phyloP scores from a whole-genome alignment of 257 asterid species.

The Solanum tarapatanum region DNA sequence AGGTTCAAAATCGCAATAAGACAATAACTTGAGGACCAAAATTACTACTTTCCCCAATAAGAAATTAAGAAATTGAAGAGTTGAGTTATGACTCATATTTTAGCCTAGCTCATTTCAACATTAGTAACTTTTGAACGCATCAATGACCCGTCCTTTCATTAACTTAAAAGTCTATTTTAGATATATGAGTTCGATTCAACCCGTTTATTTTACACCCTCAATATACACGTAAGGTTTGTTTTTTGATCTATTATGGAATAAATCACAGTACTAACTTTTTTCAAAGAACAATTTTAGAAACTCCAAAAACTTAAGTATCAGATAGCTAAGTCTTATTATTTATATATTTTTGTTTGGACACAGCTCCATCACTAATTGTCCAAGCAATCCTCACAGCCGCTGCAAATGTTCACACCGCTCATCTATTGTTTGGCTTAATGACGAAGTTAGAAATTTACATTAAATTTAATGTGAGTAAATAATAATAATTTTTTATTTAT shows the following conservation, averaged over 20 bases:
- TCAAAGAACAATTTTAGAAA: not conserved
- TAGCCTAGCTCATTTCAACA: not conserved
- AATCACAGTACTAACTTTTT: not conserved
- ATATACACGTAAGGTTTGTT: too few relatives aligned
- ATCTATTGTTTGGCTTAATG: not conserved
- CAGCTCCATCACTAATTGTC: not conserved
- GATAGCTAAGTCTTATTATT: not conserved
- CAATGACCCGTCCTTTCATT: accelerated
- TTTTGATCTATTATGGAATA: not conserved
- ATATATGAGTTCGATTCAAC: accelerated
- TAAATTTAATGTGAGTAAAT: not conserved
- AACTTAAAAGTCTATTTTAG: too few relatives aligned
- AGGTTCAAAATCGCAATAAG: too few relatives aligned
- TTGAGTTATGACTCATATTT: not conserved
- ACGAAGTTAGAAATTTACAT: not conserved
- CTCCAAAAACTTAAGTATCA: not conserved
- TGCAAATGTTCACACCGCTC: not conserved
- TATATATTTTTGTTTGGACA: not conserved
- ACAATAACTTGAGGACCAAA: too few relatives aligned
- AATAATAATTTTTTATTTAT: too few relatives aligned
- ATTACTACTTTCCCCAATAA: too few relatives aligned
- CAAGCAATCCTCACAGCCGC: not conserved
- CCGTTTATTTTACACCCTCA: not conserved
- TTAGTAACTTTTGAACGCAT: too few relatives aligned
- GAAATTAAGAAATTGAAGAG: too few relatives aligned